These are phyloP conservation scores for Rhododendron henanense DNA, from an alignment of 148 eudicot species.

Conservation along the genomic window DNA sequence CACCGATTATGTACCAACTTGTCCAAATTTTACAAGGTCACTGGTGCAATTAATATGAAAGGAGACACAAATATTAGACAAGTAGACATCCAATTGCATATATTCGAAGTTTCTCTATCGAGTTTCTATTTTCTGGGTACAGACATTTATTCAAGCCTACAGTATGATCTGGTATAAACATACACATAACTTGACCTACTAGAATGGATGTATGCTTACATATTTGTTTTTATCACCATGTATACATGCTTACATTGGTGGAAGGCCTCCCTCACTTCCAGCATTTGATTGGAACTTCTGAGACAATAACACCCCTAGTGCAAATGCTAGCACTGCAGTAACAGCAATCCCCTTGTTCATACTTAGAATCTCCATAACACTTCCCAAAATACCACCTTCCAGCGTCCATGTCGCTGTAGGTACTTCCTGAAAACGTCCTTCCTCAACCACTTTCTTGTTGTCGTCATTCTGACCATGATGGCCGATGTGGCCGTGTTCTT, in stretches of 20 bases:
- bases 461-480: neutral
- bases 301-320: conserved; percentile 47
- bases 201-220: neutral
- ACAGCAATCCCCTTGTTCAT: conserved; percentile 38
- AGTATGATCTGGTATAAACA: neutral
- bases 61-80: neutral
- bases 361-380: conserved; percentile 19
- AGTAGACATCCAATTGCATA: neutral
- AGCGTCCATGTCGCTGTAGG: neutral
- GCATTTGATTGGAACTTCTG: conserved; percentile 27
- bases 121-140: neutral
- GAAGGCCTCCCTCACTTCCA: neutral
- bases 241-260: conserved; percentile 3
- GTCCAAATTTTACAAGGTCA: neutral
- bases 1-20: neutral
- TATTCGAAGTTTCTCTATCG: neutral
- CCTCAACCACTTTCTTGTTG: neutral
- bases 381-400: conserved; percentile 16
- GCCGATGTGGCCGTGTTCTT: neutral
- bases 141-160: neutral
- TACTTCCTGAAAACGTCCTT: neutral
- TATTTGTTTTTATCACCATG: neutral
- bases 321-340: conserved; percentile 57
- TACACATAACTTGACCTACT: neutral
- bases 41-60: neutral